Conservation (phyloP, 805 yeast species). For the Wickerhamomyces subpelliculosus region DNA sequence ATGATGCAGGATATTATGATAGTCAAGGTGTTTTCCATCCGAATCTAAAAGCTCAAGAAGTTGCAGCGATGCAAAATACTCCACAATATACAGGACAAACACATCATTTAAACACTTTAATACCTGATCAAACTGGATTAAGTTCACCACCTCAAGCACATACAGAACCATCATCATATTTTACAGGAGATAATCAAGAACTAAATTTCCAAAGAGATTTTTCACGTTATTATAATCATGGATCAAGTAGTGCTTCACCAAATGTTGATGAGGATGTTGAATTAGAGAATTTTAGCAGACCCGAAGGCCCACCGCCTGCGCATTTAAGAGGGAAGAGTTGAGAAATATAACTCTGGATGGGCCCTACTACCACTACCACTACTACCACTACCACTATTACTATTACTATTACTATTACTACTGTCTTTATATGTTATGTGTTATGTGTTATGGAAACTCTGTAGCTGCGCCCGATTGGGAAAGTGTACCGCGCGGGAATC, state of each 20-base stretch:
- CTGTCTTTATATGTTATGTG: too few species aligned
- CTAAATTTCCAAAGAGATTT: conserved; percentile 20
- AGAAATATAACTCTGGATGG: too few species aligned
- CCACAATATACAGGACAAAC: conserved; percentile 17
- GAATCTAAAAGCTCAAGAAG: conserved; percentile 25
- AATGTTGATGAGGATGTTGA: background rate
- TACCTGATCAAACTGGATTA: conserved; percentile 18
- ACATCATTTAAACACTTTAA: conserved; percentile 18
- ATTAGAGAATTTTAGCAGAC: conserved; percentile 10
- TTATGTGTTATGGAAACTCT: too few species aligned
- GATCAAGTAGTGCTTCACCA: background rate
- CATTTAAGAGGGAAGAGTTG: conserved; percentile 3
- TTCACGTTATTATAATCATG: conserved; percentile 14
- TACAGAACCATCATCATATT: background rate
- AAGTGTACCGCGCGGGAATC: background rate
- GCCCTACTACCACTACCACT: too few species aligned
- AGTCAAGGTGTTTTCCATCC: conserved; percentile 23
- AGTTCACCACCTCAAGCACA: background rate
- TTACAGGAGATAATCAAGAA: conserved; percentile 10
- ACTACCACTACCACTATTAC: too few species aligned
- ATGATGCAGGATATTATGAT: conserved; percentile 61
- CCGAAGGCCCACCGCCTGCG: conserved; percentile 22
- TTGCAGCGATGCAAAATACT: conserved; percentile 4
- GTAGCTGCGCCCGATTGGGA: background rate
- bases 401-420: too few species aligned